Base-by-base conservation (phyloP, 768 basidiomycete species). In the Tylopilus subfusipes region DNA sequence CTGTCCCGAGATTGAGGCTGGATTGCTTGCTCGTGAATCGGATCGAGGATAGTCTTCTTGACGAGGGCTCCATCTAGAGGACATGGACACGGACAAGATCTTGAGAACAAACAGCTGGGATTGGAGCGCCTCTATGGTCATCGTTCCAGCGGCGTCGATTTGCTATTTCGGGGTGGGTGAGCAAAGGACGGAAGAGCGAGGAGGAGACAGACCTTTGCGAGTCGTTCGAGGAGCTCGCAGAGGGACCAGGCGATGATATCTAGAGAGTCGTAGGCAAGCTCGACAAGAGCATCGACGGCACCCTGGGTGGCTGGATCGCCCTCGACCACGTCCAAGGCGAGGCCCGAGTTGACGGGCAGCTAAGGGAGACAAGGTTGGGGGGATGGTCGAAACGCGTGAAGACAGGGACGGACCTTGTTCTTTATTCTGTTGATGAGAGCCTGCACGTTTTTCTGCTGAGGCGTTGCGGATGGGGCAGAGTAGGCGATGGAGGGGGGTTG, bases 21-120 rank as follows among this genome's bases (percentile, higher is more conserved):
- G 69, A 59, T 73, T 73, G 61, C 77, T 75, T 25, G 76, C 63
- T 18, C 76, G 76, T 19, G 80, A 80, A 29, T 65, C 67, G 8
- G 78, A 68, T 14, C 76, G 72, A 19, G 60, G 64, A 42, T 70
- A 69, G n/a, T 77, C 74, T 6, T 75, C 66, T 47, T 75, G 73
- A n/a, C 74, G 70, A 40, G 55, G 21, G 33, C 73, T 77, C 88
- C 88, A 93, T 30, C 89, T 83, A 16, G 88, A 84, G 5, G 88
- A 82, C 79, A 95, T 83, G 44, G 85, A 82, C 42, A 87, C 76
- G 0, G 86, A 79, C 13, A 96, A 71, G 22, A 94, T 84, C 71
- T 94, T 92, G 63, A 94, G 77, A 36, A 95, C 72, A 61, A 90
- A 91, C 2, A 95, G 76, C 67, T 94, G 90, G 0, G 93, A 94